Conservation (phyloP, 257 asterid species). For the Solanum dulcamara region DNA sequence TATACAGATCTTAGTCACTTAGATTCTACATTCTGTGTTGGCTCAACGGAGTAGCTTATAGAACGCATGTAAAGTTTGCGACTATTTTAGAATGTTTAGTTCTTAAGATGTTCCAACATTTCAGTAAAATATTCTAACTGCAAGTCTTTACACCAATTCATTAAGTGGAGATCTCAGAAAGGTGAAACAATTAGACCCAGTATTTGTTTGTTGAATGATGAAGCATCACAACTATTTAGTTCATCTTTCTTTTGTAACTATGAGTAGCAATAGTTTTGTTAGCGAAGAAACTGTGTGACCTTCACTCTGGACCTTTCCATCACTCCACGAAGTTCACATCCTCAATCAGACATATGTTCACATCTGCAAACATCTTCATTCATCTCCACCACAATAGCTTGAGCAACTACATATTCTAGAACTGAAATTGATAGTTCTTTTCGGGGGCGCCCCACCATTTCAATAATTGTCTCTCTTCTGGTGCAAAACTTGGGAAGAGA, state of each 20-base stretch:
- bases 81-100: background rate
- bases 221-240: background rate
- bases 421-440: constrained; percentile 8
- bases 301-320: background rate
- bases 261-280: background rate
- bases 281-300: background rate
- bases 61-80: background rate
- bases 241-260: background rate
- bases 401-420: background rate
- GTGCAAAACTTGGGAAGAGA: background rate
- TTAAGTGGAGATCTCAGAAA: background rate
- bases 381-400: background rate
- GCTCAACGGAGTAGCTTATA: background rate
- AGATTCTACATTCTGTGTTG: background rate
- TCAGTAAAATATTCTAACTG: background rate
- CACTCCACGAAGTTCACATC: background rate
- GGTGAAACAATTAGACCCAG: background rate
- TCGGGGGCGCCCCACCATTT: constrained; percentile 5
- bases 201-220: background rate
- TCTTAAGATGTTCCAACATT: background rate
- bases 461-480: constrained; percentile 3
- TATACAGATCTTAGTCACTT: background rate
- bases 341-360: background rate
- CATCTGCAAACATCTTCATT: background rate
- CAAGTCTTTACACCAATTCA: background rate